Percentiles rank a stretch among this genome's conserved stretches.
Evolutionary conservation across 169 alveolate species (phyloP).

Genomic region (Plasmodium knowlesi): DNA sequence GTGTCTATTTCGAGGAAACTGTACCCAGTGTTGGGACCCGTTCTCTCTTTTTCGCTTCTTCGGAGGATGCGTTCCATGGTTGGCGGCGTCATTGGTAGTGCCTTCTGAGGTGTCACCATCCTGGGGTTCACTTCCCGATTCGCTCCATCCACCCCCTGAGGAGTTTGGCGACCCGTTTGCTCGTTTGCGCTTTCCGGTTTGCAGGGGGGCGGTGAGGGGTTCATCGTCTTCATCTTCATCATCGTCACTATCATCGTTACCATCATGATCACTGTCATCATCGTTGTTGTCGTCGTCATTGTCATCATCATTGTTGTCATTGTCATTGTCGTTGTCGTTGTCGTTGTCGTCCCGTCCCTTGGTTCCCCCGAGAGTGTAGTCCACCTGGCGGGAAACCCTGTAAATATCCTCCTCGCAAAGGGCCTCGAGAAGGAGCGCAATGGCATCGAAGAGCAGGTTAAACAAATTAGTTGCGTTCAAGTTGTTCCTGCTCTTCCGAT

Average conservation of each 20-base stretch:
- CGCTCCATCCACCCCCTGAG: background rate
- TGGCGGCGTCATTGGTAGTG: background rate
- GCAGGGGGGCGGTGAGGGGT: background rate
- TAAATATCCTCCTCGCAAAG: constrained; percentile 12
- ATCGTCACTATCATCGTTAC: background rate
- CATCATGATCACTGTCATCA: background rate
- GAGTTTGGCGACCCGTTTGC: background rate
- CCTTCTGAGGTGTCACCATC: background rate
- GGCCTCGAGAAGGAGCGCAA: constrained; percentile 6
- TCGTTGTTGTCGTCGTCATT: background rate
- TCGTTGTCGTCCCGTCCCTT: background rate
- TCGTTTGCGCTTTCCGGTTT: background rate
- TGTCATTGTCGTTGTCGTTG: background rate
- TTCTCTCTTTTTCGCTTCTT: background rate
- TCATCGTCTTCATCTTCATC: background rate
- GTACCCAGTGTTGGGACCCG: background rate
- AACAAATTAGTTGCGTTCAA: constrained; percentile 30
- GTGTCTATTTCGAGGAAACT: background rate
- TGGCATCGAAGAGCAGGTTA: constrained; percentile 14
- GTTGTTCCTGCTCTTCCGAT: background rate
- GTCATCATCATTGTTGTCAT: background rate
- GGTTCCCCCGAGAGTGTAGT: background rate
- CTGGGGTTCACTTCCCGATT: background rate
- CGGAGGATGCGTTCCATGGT: background rate
- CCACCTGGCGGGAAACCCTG: background rate